These are phyloP conservation scores for Pezizomycotina sp. DNA, from an alignment of 2,329 filamentous ascomycete species.

Conservation along the genomic window DNA sequence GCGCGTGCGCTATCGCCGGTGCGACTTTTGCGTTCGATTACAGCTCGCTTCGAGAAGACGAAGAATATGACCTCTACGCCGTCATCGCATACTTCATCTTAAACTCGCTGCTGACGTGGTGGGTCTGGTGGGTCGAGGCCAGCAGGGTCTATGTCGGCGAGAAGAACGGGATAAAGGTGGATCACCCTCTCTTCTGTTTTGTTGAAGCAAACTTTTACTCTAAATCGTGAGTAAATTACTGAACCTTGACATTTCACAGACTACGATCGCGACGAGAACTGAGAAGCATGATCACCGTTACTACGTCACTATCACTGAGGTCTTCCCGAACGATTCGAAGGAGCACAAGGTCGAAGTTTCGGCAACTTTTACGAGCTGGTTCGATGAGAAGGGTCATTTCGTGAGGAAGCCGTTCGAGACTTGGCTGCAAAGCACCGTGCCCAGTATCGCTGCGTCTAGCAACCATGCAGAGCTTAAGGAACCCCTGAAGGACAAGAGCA, in stretches of 20 bases:
- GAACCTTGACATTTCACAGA: constrained; percentile 32
- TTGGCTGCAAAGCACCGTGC: constrained; percentile 53
- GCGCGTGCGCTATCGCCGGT: constrained; percentile 60
- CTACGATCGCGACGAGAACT: constrained; percentile 54
- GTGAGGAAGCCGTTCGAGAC: constrained; percentile 61
- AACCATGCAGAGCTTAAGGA: constrained; percentile 6
- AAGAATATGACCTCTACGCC: constrained; percentile 65
- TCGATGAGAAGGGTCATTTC: constrained; percentile 56
- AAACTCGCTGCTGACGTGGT: constrained; percentile 62
- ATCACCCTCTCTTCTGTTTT: constrained; percentile 1
- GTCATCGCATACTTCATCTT: constrained; percentile 64
- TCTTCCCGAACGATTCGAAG: constrained; percentile 28
- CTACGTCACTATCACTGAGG: constrained; percentile 49
- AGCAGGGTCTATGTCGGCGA: constrained; percentile 67
- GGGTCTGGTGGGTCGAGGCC: constrained; percentile 71
- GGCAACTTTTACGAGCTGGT: constrained; percentile 58
- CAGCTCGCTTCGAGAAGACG: no score
- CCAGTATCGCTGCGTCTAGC: constrained; percentile 25
- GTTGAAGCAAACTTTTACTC: neutral
- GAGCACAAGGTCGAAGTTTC: constrained; percentile 33
- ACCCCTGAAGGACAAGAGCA: constrained; percentile 6
- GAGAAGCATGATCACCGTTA: constrained; percentile 74
- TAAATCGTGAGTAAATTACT: neutral
- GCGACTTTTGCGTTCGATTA: constrained; percentile 85
- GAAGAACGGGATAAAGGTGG: constrained; percentile 48